Evolutionary conservation across 208 protist genomes (phyloP).

Genomic region (Leishmania major): DNA sequence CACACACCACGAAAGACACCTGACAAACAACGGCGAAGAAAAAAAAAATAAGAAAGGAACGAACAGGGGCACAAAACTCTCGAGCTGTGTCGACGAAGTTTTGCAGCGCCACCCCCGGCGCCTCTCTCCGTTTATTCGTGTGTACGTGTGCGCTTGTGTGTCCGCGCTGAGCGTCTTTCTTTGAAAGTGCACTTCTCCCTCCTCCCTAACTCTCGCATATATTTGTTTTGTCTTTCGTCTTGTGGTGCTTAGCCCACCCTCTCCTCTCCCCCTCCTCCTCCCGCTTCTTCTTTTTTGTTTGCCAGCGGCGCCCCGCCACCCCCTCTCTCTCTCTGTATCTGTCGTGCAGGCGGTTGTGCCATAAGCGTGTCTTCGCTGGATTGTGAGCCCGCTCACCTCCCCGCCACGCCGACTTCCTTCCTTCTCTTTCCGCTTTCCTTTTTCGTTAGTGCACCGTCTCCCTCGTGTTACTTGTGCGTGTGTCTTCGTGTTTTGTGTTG

Average conservation of each 20-base stretch:
- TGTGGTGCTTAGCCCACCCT: not conserved
- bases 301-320: not conserved
- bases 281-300: not conserved
- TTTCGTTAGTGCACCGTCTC: not conserved
- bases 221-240: not conserved
- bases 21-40: not conserved
- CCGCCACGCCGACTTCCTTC: not conserved
- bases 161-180: not conserved
- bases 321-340: not conserved
- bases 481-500: not conserved
- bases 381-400: not conserved
- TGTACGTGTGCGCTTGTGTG: not conserved
- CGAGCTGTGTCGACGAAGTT: not conserved
- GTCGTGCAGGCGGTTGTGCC: not conserved
- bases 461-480: not conserved
- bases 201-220: not conserved
- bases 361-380: not conserved
- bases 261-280: not conserved
- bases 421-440: too few species aligned
- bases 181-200: not conserved
- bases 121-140: not conserved
- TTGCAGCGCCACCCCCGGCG: not conserved
- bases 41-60: not conserved
- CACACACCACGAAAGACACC: too few species aligned
- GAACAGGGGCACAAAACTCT: not conserved